Conservation (phyloP, 2,329 filamentous ascomycete genomes). For the Hypoxylon sp. region DNA sequence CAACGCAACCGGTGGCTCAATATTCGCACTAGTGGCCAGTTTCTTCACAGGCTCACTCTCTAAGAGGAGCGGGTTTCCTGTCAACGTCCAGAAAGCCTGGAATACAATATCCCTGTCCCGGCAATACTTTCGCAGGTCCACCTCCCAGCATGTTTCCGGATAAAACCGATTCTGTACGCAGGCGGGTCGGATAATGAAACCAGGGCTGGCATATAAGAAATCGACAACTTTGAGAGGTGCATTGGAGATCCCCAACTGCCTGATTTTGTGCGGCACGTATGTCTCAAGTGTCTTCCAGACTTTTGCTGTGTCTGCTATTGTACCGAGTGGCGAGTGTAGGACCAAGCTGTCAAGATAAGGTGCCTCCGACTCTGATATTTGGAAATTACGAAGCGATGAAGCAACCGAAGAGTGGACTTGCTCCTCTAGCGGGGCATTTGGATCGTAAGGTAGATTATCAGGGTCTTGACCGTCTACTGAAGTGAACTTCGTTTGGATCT, state of each 20-base stretch:
- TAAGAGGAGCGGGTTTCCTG: conserved; percentile 61
- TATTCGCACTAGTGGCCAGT: conserved; percentile 62
- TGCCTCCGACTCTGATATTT: conserved; percentile 40
- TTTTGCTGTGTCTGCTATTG: conserved; percentile 65
- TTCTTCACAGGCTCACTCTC: conserved; percentile 62
- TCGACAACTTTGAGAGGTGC: conserved; percentile 71
- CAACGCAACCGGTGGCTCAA: conserved; percentile 60
- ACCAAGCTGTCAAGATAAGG: conserved; percentile 79
- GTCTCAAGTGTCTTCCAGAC: conserved; percentile 77
- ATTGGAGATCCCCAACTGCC: conserved; percentile 82
- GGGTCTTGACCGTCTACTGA: conserved; percentile 73
- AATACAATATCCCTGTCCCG: conserved; percentile 61
- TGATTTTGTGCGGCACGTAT: conserved; percentile 75
- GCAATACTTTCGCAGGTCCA: conserved; percentile 68
- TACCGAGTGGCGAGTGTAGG: conserved; percentile 73
- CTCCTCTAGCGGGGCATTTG: conserved; percentile 68
- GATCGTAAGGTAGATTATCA: conserved; percentile 73
- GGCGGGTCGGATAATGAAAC: conserved; percentile 58
- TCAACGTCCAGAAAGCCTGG: conserved; percentile 70
- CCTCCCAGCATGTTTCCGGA: conserved; percentile 70
- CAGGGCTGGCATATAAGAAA: conserved; percentile 60
- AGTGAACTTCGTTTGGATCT: conserved; percentile 90
- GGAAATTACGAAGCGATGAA: conserved; percentile 76
- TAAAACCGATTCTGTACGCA: conserved; percentile 86
- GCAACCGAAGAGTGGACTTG: conserved; percentile 78